Percentiles rank a stretch among this genome's conserved stretches.
Conservation (phyloP, 306 rosid genomes). For the Cicer chorassanicum region DNA sequence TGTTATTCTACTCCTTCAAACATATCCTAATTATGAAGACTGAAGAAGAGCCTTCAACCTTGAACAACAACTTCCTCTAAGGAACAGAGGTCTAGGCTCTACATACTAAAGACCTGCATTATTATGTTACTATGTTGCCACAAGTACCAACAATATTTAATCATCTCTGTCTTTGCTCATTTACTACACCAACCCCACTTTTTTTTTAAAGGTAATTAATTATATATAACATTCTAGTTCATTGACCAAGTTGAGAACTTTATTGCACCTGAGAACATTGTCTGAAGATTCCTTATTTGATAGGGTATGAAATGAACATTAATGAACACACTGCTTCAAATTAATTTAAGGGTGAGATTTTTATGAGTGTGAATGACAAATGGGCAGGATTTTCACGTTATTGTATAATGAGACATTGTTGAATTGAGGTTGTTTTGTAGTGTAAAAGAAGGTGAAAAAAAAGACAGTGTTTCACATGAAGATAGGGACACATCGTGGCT, state of each 20-base stretch:
- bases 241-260: constrained; percentile 40
- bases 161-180: background rate
- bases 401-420: constrained; percentile 37
- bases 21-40: constrained; percentile 39
- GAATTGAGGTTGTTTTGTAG: constrained; percentile 48
- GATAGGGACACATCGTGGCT: constrained; percentile 50
- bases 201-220: constrained; percentile 32
- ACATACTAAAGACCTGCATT: constrained; percentile 64
- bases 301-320: background rate
- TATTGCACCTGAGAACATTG: constrained; percentile 36
- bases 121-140: constrained; percentile 64
- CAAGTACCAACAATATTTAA: constrained; percentile 53
- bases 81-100: constrained; percentile 62
- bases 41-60: constrained; percentile 31
- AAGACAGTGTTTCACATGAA: constrained; percentile 49
- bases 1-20: constrained; percentile 40
- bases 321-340: constrained; percentile 34
- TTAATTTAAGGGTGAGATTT: constrained; percentile 30
- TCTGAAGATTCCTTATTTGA: constrained; percentile 40
- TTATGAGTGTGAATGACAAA: constrained; percentile 22
- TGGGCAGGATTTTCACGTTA: constrained; percentile 49
- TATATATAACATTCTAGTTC: background rate
- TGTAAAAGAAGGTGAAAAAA: constrained; percentile 47
- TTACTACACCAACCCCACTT: constrained; percentile 44
- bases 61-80: constrained; percentile 58